Percentiles rank a stretch among this genome's conserved stretches.
These are phyloP conservation scores for Triticum monococcum DNA, from an alignment of 176 grass and related monocot species.

Conservation along the genomic window DNA sequence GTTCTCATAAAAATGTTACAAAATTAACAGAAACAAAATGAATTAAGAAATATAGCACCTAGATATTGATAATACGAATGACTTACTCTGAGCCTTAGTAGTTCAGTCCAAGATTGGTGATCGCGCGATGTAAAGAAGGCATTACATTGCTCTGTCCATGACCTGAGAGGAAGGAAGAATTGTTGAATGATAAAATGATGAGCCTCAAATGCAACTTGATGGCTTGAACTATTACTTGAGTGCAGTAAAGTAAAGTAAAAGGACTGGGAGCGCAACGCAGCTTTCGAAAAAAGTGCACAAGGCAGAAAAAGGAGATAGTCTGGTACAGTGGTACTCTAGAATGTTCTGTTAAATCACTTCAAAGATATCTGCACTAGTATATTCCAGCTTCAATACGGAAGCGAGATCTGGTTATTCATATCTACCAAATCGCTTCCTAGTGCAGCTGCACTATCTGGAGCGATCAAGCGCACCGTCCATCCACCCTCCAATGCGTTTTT, in stretches of 20 bases:
- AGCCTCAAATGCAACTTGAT: neutral
- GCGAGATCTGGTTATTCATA: neutral
- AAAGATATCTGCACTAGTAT: constrained; percentile 12
- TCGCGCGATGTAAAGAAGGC: constrained; percentile 56
- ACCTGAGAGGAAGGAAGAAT: constrained; percentile 43
- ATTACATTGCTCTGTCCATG: constrained; percentile 68
- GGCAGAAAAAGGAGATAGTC: neutral
- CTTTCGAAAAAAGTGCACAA: neutral
- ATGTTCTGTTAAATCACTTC: neutral
- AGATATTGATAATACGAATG: neutral
- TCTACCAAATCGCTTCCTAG: neutral
- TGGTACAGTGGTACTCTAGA: neutral
- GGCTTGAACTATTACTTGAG: neutral
- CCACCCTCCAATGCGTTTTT: neutral
- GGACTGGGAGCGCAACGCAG: neutral
- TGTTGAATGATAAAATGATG: constrained; percentile 22
- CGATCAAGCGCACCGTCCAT: neutral
- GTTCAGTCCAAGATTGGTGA: constrained; percentile 64
- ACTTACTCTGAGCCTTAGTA: constrained; percentile 71
- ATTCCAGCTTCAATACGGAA: constrained; percentile 1
- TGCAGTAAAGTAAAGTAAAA: neutral
- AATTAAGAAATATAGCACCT: neutral
- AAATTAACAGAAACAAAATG: neutral
- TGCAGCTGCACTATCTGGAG: too few species aligned
- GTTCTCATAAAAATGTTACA: neutral